Evolutionary conservation across 345 rosid genomes (phyloP).

Genomic region (Eucalyptus regnans): DNA sequence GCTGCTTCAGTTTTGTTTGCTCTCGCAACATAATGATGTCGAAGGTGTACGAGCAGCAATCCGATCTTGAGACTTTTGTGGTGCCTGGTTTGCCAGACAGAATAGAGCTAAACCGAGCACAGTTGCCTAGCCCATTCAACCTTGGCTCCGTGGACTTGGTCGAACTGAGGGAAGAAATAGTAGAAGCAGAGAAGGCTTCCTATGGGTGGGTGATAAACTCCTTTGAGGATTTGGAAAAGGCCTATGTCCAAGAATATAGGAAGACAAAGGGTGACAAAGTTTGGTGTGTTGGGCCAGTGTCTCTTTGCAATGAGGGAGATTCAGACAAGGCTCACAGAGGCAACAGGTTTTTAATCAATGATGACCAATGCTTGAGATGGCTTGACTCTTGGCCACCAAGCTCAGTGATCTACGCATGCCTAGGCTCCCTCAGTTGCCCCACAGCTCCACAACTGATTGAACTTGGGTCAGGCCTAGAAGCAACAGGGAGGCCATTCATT

Average conservation of each 20-base stretch:
- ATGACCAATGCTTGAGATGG: slow-evolving; percentile 4
- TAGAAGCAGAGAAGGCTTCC: slow-evolving; percentile 8
- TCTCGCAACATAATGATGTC: slow-evolving; percentile 5
- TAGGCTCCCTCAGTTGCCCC: slow-evolving; percentile 35
- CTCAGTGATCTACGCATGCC: slow-evolving; percentile 36
- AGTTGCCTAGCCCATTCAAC: slow-evolving; percentile 23
- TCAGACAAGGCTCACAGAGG: slow-evolving; percentile 32
- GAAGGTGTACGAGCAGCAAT: slow-evolving; percentile 1
- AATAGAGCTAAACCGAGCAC: slow-evolving; percentile 10
- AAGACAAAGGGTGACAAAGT: slow-evolving; percentile 3
- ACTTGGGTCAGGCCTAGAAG: slow-evolving; percentile 16
- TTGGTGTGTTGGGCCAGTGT: slow-evolving; percentile 49
- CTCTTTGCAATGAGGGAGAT: slow-evolving; percentile 2
- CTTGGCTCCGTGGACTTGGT: not conserved
- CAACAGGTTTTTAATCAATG: not conserved
- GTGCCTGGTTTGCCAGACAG: slow-evolving; percentile 18
- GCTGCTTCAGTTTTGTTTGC: slow-evolving; percentile 15
- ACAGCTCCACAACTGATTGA: slow-evolving; percentile 14
- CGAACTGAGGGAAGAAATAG: slow-evolving; percentile 10
- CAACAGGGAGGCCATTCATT: slow-evolving; percentile 5
- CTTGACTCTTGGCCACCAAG: slow-evolving; percentile 4
- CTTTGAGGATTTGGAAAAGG: slow-evolving; percentile 22
- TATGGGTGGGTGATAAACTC: slow-evolving; percentile 19
- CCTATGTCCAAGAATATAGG: not conserved
- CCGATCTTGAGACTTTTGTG: slow-evolving; percentile 14